Percentiles rank a stretch among this genome's conserved stretches.
These are phyloP conservation scores for Phytomonas sp. DNA, from an alignment of 208 protist species.

Conservation along the genomic window DNA sequence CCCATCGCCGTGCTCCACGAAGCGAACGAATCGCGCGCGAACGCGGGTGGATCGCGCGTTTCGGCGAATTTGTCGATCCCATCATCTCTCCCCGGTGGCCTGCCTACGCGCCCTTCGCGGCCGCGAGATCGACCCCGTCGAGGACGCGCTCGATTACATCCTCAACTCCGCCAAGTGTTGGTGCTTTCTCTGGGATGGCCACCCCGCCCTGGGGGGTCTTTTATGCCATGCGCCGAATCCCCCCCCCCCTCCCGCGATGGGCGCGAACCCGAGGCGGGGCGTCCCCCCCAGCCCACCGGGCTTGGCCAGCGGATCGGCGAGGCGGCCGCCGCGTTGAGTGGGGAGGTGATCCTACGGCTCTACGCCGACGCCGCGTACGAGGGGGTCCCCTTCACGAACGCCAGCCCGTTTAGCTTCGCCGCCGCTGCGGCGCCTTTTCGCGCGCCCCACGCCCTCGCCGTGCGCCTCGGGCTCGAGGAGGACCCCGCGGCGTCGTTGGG, in stretches of 20 bases:
- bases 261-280: no score
- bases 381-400: conserved; percentile 45
- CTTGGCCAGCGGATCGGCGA: conserved; percentile 45
- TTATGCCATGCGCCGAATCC: no score
- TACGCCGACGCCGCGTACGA: conserved; percentile 55
- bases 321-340: conserved; percentile 52
- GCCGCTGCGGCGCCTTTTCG: conserved; percentile 17
- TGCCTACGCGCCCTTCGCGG: neutral
- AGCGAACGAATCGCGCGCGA: neutral
- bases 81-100: neutral
- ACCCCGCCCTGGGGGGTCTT: neutral
- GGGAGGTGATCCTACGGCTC: conserved; percentile 62
- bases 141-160: neutral
- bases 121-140: neutral
- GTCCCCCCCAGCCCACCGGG: conserved; percentile 12
- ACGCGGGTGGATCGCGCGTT: neutral
- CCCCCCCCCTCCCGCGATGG: no score
- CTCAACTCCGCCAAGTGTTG: neutral
- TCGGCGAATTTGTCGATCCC: neutral
- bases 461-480: conserved; percentile 31
- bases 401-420: conserved; percentile 39
- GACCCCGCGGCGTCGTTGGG: neutral
- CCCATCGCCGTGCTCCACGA: neutral
- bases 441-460: conserved; percentile 29
- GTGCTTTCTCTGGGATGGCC: neutral